Evolutionary conservation across 2,329 filamentous ascomycete genomes (phyloP), one percentile per base, ranked within the genome.

Genomic region (Elsinoe ampelina): DNA sequence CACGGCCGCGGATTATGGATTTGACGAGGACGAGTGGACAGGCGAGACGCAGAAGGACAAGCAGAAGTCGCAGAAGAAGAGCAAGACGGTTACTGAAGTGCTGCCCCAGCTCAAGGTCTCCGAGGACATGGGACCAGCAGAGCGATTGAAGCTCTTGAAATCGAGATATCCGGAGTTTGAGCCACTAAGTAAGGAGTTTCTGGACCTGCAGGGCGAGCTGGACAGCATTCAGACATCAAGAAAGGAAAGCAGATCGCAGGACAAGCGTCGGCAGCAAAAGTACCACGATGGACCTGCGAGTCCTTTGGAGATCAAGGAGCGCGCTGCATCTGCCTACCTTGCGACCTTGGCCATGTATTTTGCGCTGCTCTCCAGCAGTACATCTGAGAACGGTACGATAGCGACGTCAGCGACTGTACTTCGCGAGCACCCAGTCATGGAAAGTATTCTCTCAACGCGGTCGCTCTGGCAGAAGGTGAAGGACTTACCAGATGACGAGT

Each of bases 291-390:
- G 45, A 10, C 58, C 52, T 1, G 54, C 61, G 6, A 60, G 63
- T 20, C 60, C 61, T 1, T 58, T 63, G 3, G 50, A 60, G 20
- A 77, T 89, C 58, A 93, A 92, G 69, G 85, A 87, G 67, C 84
- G 89, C 70, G 83, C 91, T 10, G 76, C 95, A 38, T 85, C 88
- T 4, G 88, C 90, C 59, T 97, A 98, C 67, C 77, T 97, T 20
- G 89, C 87, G 42, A 80, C 89, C 1, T 77, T 98, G 63, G 85
- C 87, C 50, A 91, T 95, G 82, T 98, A 98, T 71, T 95, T 98
- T 70, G 88, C 91, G 36, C 80, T 97, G 35, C 75, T 98, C n/a
- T 89, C 89, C 10, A 95, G 89, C 0, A 85, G 89, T 1, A 73
- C 75, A 0, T 72, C 76, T 35, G 77, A 77, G 6, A 71, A 74